Evolutionary conservation across 73 alveolate species (phyloP).

Genomic region (Halteria grandinella): DNA sequence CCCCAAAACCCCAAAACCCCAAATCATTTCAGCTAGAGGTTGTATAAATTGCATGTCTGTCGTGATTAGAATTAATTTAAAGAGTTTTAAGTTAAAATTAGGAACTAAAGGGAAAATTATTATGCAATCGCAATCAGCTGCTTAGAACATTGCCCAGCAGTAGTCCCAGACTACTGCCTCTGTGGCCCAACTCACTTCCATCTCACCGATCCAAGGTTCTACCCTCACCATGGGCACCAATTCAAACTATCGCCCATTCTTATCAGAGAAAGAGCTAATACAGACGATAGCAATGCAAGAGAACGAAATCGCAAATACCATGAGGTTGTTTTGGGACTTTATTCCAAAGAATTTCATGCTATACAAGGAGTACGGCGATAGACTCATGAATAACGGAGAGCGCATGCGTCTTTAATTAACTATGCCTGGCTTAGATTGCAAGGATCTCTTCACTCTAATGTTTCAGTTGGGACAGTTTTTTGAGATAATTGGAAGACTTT

Average conservation of each 20-base stretch:
- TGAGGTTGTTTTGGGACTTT: constrained; percentile 6
- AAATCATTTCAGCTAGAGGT: no score
- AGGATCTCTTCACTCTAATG: constrained; percentile 8
- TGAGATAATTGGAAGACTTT: constrained; percentile 46
- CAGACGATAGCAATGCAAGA: constrained; percentile 9
- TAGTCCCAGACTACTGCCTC: no score
- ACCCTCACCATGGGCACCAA: no score
- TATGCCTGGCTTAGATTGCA: constrained; percentile 40
- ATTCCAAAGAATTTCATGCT: constrained; percentile 10
- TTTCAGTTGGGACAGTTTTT: constrained; percentile 17
- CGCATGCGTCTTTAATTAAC: constrained; percentile 23
- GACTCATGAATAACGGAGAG: constrained; percentile 41
- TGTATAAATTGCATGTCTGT: no score
- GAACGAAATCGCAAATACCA: constrained; percentile 5
- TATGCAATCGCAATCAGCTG: no score
- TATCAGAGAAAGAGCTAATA: constrained; percentile 30
- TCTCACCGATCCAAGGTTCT: no score
- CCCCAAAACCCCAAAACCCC: no score
- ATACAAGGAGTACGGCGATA: constrained; percentile 45
- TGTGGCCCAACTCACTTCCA: no score
- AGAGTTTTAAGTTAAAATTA: no score
- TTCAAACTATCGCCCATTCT: constrained; percentile 19
- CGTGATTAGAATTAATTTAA: no score
- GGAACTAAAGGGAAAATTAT: no score
- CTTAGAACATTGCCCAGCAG: no score